Conservation (phyloP, 177 flowering plant species). For the Vitis hybrid region DNA sequence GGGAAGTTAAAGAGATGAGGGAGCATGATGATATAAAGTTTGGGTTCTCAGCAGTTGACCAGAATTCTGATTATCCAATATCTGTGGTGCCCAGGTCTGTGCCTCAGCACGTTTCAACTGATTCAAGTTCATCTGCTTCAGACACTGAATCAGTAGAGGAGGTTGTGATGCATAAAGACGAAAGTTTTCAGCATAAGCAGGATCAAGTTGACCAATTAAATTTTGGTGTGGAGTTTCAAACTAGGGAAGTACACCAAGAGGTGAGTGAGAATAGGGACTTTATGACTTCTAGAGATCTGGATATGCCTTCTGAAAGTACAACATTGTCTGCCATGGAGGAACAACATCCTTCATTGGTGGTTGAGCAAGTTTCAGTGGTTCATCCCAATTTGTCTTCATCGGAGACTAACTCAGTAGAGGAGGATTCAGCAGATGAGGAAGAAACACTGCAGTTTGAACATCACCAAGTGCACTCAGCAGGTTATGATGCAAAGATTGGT, state of each 20-base stretch:
- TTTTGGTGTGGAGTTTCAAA: constrained; percentile 1
- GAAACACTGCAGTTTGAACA: constrained; percentile 12
- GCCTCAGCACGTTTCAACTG: constrained; percentile 13
- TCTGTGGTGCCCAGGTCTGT: constrained; percentile 18
- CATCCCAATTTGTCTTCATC: constrained; percentile 3
- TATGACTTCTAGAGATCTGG: not conserved
- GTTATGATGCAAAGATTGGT: constrained; percentile 14
- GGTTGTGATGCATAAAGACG: not conserved
- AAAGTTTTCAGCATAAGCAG: constrained; percentile 3
- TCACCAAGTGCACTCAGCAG: not conserved
- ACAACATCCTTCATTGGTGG: constrained; percentile 12
- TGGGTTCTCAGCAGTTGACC: constrained; percentile 15
- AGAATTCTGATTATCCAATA: constrained; percentile 9
- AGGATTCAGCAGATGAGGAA: constrained; percentile 14
- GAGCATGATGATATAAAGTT: constrained; percentile 17
- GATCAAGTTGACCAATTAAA: constrained; percentile 12
- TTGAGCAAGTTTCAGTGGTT: constrained; percentile 10
- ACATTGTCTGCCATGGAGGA: constrained; percentile 11
- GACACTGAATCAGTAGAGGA: constrained; percentile 19
- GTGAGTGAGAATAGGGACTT: constrained; percentile 13
- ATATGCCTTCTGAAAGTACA: constrained; percentile 10
- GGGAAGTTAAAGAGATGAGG: constrained; percentile 20
- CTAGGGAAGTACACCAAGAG: not conserved
- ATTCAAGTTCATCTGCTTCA: constrained; percentile 20
- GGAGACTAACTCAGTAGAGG: constrained; percentile 10